phyloP scores from a whole-genome alignment of 2,329 filamentous ascomycete species.

The Pseudonectria buxi region DNA sequence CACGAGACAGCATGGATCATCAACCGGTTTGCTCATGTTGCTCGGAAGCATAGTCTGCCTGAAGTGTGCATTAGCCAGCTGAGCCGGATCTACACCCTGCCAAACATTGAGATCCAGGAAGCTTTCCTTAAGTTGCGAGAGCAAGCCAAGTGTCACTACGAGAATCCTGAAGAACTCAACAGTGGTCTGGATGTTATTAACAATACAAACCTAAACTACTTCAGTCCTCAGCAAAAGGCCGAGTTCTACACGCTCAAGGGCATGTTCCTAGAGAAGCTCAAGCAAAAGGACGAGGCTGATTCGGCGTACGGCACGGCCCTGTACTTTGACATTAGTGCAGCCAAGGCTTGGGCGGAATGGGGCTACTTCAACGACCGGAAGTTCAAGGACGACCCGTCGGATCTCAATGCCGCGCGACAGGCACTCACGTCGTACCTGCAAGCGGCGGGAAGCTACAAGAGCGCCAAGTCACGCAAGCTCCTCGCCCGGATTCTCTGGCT shows the following conservation, averaged over 20 bases:
- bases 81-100: slow-evolving; percentile 94
- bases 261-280: slow-evolving; percentile 95
- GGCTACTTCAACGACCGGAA: slow-evolving; percentile 95
- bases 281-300: slow-evolving; percentile 84
- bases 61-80: slow-evolving; percentile 97
- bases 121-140: slow-evolving; percentile 97
- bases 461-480: slow-evolving; percentile 88
- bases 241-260: slow-evolving; percentile 99
- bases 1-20: slow-evolving; percentile 99
- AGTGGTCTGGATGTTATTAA: slow-evolving; percentile 97
- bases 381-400: slow-evolving; percentile 83
- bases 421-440: slow-evolving; percentile 95
- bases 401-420: slow-evolving; percentile 79
- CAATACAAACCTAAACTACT: slow-evolving; percentile 98
- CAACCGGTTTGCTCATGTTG: slow-evolving; percentile 96
- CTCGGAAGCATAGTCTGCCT: slow-evolving; percentile 90
- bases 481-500: slow-evolving; percentile 93
- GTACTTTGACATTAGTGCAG: slow-evolving; percentile 90
- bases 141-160: slow-evolving; percentile 97
- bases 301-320: slow-evolving; percentile 90
- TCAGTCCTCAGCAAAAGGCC: slow-evolving; percentile 90
- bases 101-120: slow-evolving; percentile 99
- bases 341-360: slow-evolving; percentile 99
- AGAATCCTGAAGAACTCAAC: slow-evolving; percentile 86
- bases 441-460: slow-evolving; percentile 94